phyloP scores from a whole-genome alignment of 352 stramenopile species.

The Globisporangium iwayamae region DNA sequence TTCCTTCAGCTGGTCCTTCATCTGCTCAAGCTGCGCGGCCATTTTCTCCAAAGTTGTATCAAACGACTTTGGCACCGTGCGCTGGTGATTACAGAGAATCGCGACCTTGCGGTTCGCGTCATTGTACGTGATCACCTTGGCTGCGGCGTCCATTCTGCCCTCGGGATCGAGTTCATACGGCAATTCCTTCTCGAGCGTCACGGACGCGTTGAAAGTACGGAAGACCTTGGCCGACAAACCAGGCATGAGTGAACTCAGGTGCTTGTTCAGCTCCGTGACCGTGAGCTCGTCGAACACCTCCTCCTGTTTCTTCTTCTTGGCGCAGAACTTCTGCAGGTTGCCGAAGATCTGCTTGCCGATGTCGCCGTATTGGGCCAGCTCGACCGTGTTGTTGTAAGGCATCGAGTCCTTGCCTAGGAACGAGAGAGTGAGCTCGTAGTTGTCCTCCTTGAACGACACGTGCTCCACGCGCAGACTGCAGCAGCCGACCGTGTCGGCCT shows the following conservation, averaged over 20 bases:
- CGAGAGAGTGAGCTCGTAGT: slow-evolving; percentile 96
- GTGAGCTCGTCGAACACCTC: slow-evolving; percentile 98
- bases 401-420: slow-evolving; percentile 99
- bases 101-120: slow-evolving; percentile 99
- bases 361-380: slow-evolving; percentile 88
- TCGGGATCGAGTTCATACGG: slow-evolving; percentile 51
- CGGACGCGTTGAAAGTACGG: slow-evolving; percentile 99
- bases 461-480: slow-evolving; percentile 99
- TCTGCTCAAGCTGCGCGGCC: slow-evolving; percentile 86
- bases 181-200: slow-evolving; percentile 98
- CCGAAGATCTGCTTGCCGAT: slow-evolving; percentile 91
- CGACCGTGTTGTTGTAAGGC: slow-evolving; percentile 99
- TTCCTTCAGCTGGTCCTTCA: slow-evolving; percentile 95
- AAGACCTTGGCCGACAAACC: slow-evolving; percentile 99
- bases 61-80: slow-evolving; percentile 97
- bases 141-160: slow-evolving; percentile 59
- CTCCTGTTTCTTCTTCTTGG: slow-evolving; percentile 94
- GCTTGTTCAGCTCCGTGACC: slow-evolving; percentile 96
- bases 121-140: slow-evolving; percentile 99
- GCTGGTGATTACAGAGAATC: slow-evolving; percentile 99
- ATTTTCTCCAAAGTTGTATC: slow-evolving; percentile 95
- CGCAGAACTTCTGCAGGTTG: slow-evolving; percentile 96
- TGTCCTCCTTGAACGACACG: slow-evolving; percentile 92
- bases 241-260: slow-evolving; percentile 98
- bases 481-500: slow-evolving; percentile 99